Base-by-base conservation (phyloP, 495 filamentous ascomycete genomes). In the Neurospora terricola region DNA sequence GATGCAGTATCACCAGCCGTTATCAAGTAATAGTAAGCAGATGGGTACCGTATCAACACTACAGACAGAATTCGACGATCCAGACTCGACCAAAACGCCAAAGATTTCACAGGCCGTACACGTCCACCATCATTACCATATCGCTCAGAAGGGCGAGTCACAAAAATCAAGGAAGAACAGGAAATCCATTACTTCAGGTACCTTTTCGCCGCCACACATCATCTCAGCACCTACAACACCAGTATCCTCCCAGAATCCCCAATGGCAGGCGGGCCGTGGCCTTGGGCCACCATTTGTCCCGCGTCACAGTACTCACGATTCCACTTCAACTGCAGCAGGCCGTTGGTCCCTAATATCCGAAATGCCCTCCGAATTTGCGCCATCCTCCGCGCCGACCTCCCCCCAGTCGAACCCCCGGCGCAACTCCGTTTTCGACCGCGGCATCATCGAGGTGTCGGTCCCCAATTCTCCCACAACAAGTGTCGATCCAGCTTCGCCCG, bases 121-220 rank as follows among this genome's bases (percentile, higher is more conserved):
- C 77, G 91, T 97, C 48, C 94, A 98, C 77, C 94, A 97, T 74
- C 95, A 98, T 78, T 96, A 97, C 75, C 93, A 97, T 74, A 87
- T 91, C 42, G 77, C 85, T 18, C 81, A 89, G 68, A 86, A 89
- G 78, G 88, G 89, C 71, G 89, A 93, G 54, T 82, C 83, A 68
- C 89, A 88, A 75, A 90, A 89, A 62, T 82, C 88, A 23, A 92
- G 89, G 80, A 96, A 93, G 83, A 90, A 89, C 80, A 89, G 93
- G 2, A 87, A 86, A 69, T 85, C 86, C 30, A 77, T 89, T 37
- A 87, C 87, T 10, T 81, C 89, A 4, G 88, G 88, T 38, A 77
- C 86, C 70, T 88, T 92, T 70, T 88, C 90, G 27, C 90, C 91
- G 9, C 84, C 86, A 18, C 71, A 76, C 40, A 42, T 71, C 69